These are phyloP conservation scores for Bertia moriformis DNA, from an alignment of 2,329 filamentous ascomycete species.

Conservation along the genomic window DNA sequence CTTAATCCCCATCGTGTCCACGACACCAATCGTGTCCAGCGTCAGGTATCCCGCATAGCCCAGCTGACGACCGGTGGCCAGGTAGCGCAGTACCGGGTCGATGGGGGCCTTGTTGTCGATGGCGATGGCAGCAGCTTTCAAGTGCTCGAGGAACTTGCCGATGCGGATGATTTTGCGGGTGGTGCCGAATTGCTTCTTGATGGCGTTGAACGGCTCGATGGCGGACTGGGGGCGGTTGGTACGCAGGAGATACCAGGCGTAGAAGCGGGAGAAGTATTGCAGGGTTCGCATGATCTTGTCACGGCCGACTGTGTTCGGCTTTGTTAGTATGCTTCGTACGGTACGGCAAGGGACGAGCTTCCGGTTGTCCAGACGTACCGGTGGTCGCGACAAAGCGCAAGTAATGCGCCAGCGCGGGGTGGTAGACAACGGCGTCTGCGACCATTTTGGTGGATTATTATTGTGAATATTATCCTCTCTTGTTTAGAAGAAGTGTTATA, in stretches of 20 bases:
- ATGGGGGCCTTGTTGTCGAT: conserved; percentile 45
- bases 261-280: conserved; percentile 98
- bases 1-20: conserved; percentile 64
- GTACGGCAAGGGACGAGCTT: too few relatives aligned
- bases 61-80: conserved; percentile 74
- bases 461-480: too few relatives aligned
- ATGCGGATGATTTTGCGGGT: conserved; percentile 82
- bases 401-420: conserved; percentile 88
- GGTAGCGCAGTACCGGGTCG: conserved; percentile 66
- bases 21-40: conserved; percentile 60
- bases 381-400: conserved; percentile 88
- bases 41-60: conserved; percentile 83
- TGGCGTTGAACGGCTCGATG: conserved; percentile 67
- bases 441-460: conserved; percentile 27
- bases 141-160: conserved; percentile 92
- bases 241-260: conserved; percentile 92
- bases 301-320: conserved; percentile 59
- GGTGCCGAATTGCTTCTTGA: conserved; percentile 86
- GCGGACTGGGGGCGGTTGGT: conserved; percentile 67
- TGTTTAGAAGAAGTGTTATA: too few relatives aligned
- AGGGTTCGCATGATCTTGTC: conserved; percentile 91
- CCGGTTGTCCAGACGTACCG: too few relatives aligned
- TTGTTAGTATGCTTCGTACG: too few relatives aligned
- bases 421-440: conserved; percentile 73
- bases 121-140: conserved; percentile 70